These are phyloP conservation scores for Purshia tridentata DNA, from an alignment of 306 rosid species.

Conservation along the genomic window DNA sequence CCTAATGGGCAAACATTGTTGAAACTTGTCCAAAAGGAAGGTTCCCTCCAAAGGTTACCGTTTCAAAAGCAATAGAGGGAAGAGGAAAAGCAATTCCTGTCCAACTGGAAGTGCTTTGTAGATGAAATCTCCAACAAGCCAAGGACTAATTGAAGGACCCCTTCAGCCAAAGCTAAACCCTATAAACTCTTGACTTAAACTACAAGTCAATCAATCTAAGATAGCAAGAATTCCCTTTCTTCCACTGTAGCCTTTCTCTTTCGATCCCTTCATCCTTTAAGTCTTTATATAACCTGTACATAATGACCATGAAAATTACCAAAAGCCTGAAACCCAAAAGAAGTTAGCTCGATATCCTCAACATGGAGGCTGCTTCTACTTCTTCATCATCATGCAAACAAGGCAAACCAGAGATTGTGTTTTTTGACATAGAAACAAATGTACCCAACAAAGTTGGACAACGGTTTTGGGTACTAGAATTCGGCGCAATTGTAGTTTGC, in stretches of 20 bases:
- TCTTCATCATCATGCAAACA: conserved; percentile 39
- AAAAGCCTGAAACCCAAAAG: conserved; percentile 12
- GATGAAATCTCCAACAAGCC: conserved; percentile 50
- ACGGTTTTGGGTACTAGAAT: conserved; percentile 70
- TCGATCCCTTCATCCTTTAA: conserved; percentile 14
- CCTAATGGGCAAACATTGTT: conserved; percentile 21
- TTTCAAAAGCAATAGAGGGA: conserved; percentile 26
- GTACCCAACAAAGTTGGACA: conserved; percentile 72
- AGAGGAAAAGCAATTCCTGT: conserved; percentile 30
- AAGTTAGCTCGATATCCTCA: not conserved
- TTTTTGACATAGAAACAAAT: conserved; percentile 92
- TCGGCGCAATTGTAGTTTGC: conserved; percentile 84
- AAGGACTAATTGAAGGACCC: conserved; percentile 53
- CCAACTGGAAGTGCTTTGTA: conserved; percentile 28
- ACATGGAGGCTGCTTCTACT: conserved; percentile 39
- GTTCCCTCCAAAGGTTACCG: conserved; percentile 43
- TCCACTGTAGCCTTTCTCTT: conserved; percentile 28
- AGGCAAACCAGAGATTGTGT: conserved; percentile 60
- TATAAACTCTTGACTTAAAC: conserved; percentile 48
- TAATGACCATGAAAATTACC: not conserved
- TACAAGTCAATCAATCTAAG: conserved; percentile 60
- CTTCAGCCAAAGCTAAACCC: conserved; percentile 41
- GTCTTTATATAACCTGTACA: conserved; percentile 14
- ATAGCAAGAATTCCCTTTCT: conserved; percentile 38
- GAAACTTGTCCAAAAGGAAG: conserved; percentile 20